Base-by-base conservation (phyloP, 306 rosid genomes). In the Sphenostylis stenocarpa region DNA sequence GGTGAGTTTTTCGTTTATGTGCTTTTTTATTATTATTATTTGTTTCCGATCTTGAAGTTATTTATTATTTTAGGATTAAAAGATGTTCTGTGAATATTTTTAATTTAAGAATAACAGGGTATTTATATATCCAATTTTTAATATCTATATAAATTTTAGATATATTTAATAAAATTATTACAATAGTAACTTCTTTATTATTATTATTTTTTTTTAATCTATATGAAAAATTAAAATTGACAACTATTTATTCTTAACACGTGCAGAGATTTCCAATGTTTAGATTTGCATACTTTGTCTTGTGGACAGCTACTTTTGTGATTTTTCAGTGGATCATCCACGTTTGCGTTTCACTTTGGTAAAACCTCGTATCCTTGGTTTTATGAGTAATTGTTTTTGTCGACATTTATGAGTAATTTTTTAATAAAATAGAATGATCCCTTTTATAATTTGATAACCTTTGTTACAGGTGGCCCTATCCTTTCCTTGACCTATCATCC, bases 381-480 rank as follows among this genome's bases (percentile, higher is more conserved):
- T 70, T 71, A 26, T 58, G 41, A 36, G 11, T 36, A 64, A 11
- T 77, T 66, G 7, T 9, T 29, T 29, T 29, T 29, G 3, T 29
- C 3, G 4, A 29, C 33, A 29, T 29, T 29, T 29, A 29, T 3
- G 33, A 29, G 33, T 29, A 9, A 36, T 8, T 7, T 36, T 14
- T 45, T 10, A 63, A 13, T 34, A 31, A 38, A 80, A 36, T n/a
- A 58, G 51, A 36, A 19, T 49, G 31, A 28, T 52, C 0, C 28
- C 5, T 51, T 58, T 53, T 53, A 65, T 76, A 41, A 53, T 75
- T 29, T 77, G 24, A n/a, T 29, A 21, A 36, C 23, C 10, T 34
- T 20, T 81, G 51, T 58, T 58, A 45, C 83, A 95, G 97, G 99
- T 95, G 99, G 99, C 99, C 99, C 21, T 95, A 95, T 58, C 94